These are phyloP conservation scores for Debaryomyces maramus DNA, from an alignment of 805 yeast species.

Conservation along the genomic window DNA sequence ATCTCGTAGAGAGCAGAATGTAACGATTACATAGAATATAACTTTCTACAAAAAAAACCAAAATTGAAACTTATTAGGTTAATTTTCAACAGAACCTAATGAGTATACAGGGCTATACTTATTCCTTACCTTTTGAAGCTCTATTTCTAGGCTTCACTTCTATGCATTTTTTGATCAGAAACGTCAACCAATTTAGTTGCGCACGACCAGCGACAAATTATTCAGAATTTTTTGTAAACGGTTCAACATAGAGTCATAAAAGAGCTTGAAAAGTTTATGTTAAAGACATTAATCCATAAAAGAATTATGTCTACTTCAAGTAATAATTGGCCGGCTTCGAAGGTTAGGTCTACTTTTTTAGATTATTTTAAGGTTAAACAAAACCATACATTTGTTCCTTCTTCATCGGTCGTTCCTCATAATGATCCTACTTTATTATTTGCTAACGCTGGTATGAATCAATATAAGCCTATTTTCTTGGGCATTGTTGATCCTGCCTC, in stretches of 20 bases:
- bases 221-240: background rate
- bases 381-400: conserved; percentile 81
- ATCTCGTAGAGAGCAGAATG: too few relatives aligned
- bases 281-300: conserved; percentile 14
- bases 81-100: too few relatives aligned
- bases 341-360: conserved; percentile 82
- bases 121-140: too few relatives aligned
- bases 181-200: too few relatives aligned
- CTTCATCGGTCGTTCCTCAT: conserved; percentile 94
- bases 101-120: too few relatives aligned
- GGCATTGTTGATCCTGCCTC: conserved; percentile 97
- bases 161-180: too few relatives aligned
- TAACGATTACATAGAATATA: too few relatives aligned
- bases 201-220: background rate
- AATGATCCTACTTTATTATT: conserved; percentile 96
- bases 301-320: conserved; percentile 25
- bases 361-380: conserved; percentile 66
- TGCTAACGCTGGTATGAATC: conserved; percentile 99
- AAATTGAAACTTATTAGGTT: too few relatives aligned
- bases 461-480: conserved; percentile 93
- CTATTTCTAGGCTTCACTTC: too few relatives aligned
- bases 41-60: too few relatives aligned
- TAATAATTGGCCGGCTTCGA: conserved; percentile 42
- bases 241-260: background rate
- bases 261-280: conserved; percentile 5